Conservation (phyloP, 176 grass and related monocot species). For the Bonia amplexicaulis region DNA sequence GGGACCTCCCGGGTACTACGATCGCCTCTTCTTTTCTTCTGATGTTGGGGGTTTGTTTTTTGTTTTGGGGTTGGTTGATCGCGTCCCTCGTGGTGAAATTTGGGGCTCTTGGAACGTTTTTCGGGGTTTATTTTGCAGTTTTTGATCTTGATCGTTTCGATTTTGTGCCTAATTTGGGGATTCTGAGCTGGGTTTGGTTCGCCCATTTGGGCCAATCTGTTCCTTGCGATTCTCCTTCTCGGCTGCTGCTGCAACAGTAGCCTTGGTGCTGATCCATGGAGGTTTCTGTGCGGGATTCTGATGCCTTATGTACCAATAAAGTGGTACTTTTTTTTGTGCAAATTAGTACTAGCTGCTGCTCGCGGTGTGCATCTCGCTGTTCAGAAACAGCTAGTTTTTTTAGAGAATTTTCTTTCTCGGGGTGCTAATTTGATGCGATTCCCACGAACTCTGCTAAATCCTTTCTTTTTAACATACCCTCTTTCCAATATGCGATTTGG, state of each 20-base stretch:
- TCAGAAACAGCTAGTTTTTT: background rate
- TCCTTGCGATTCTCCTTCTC: background rate
- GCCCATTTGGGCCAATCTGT: background rate
- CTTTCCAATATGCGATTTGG: conserved; percentile 40
- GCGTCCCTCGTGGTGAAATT: background rate
- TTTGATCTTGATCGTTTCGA: background rate
- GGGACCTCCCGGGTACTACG: conserved; percentile 76
- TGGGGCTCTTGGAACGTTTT: background rate
- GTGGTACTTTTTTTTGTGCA: background rate
- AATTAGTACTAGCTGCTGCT: background rate
- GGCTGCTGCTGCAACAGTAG: background rate
- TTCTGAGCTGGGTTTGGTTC: background rate
- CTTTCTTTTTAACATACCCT: background rate
- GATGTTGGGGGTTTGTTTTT: background rate
- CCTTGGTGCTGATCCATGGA: background rate
- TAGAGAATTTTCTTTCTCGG: background rate
- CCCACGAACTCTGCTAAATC: conserved; percentile 9
- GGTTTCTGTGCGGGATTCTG: background rate
- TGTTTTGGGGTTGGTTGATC: background rate
- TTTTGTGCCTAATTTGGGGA: background rate
- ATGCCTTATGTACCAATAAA: background rate
- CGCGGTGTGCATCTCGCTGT: background rate
- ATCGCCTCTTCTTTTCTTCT: background rate
- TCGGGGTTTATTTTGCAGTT: background rate
- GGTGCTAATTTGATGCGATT: conserved; percentile 41